Conservation (phyloP, 2,329 filamentous ascomycete genomes). For the Fusarium tricinctum region DNA sequence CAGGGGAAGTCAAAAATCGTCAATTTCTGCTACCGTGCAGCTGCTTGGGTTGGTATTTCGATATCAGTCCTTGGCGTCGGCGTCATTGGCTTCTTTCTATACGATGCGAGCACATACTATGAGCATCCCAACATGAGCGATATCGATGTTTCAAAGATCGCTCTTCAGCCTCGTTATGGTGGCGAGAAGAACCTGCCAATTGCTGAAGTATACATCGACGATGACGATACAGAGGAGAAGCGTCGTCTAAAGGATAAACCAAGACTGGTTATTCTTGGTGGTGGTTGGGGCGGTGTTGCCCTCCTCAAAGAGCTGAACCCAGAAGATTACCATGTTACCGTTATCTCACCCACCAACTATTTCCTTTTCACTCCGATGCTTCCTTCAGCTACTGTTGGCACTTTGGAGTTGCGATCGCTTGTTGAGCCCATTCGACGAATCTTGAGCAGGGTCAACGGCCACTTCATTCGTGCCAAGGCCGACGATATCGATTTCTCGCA, state of each 20-base stretch:
- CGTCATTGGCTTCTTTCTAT: slow-evolving; percentile 89
- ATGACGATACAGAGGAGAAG: slow-evolving; percentile 82
- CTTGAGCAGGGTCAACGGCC: slow-evolving; percentile 80
- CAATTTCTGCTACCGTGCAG: slow-evolving; percentile 76
- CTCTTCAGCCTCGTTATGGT: slow-evolving; percentile 83
- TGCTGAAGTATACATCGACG: slow-evolving; percentile 87
- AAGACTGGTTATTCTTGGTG: slow-evolving; percentile 90
- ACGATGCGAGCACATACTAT: slow-evolving; percentile 92
- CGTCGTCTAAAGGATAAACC: slow-evolving; percentile 86
- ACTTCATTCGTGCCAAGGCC: slow-evolving; percentile 89
- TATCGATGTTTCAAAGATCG: slow-evolving; percentile 85
- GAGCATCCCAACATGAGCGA: slow-evolving; percentile 77
- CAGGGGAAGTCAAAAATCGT: slow-evolving; percentile 63
- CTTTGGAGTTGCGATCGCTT: slow-evolving; percentile 88
- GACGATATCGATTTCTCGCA: slow-evolving; percentile 92
- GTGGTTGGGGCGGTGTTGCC: slow-evolving; percentile 95
- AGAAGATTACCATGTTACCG: slow-evolving; percentile 94
- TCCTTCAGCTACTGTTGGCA: slow-evolving; percentile 95
- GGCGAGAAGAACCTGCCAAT: slow-evolving; percentile 97
- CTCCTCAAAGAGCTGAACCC: slow-evolving; percentile 90
- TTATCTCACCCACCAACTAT: slow-evolving; percentile 95
- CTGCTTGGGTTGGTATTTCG: slow-evolving; percentile 76
- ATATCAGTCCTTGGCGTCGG: slow-evolving; percentile 77
- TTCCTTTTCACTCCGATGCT: slow-evolving; percentile 99
- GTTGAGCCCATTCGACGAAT: slow-evolving; percentile 94